Conservation (phyloP, 805 yeast species). For the Saturnispora serradocipensis region DNA sequence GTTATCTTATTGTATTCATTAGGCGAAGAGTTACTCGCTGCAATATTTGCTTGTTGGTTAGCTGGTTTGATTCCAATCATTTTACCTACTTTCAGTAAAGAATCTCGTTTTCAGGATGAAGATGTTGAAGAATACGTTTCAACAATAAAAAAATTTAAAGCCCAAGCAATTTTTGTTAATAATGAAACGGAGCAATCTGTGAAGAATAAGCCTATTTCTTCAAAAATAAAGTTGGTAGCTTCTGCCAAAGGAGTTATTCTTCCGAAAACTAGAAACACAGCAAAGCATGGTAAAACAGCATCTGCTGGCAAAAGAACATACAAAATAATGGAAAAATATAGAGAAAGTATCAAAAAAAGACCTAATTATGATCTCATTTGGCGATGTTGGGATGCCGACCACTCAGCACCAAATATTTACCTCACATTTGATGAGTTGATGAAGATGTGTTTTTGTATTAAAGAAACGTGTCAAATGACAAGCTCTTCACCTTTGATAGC, state of each 20-base stretch:
- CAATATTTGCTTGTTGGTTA: constrained; percentile 77
- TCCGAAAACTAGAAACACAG: constrained; percentile 57
- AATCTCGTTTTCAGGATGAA: constrained; percentile 48
- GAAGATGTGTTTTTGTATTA: constrained; percentile 77
- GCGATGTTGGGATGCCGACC: constrained; percentile 66
- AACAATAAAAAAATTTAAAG: constrained; percentile 61
- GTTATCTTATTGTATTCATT: constrained; percentile 79
- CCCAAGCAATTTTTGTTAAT: constrained; percentile 67
- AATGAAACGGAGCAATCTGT: constrained; percentile 61
- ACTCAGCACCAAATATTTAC: constrained; percentile 48
- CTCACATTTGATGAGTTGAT: constrained; percentile 56
- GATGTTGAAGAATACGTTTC: constrained; percentile 61
- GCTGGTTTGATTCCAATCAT: constrained; percentile 77
- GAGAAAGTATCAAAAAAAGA: constrained; percentile 20
- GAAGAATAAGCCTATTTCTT: constrained; percentile 58
- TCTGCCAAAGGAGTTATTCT: constrained; percentile 19
- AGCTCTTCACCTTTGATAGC: constrained; percentile 69
- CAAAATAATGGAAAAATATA: constrained; percentile 32
- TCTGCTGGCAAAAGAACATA: constrained; percentile 29
- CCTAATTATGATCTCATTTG: constrained; percentile 41
- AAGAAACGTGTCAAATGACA: constrained; percentile 83
- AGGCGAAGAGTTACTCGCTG: constrained; percentile 76
- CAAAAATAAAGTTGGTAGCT: constrained; percentile 41
- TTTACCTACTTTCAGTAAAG: constrained; percentile 57
- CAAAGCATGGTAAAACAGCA: constrained; percentile 40